Evolutionary conservation across 1,284 basidiomycete genomes (phyloP).

Genomic region (Caloboletus firmus): DNA sequence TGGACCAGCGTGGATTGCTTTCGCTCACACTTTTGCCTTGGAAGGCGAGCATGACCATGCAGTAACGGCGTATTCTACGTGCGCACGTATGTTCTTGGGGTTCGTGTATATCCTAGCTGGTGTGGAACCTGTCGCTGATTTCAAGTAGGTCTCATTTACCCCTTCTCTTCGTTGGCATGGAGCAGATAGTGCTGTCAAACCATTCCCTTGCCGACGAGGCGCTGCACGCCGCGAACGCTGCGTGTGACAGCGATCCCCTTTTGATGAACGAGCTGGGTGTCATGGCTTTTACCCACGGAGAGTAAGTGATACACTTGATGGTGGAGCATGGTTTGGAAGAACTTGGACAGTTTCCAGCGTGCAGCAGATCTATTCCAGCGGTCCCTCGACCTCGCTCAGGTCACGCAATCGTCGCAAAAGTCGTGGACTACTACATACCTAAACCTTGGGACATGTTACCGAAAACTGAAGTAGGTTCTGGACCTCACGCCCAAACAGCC

Average conservation of each 20-base stretch:
- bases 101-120: conserved; percentile 38
- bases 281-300: conserved; percentile 82
- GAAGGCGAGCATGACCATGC: conserved; percentile 99
- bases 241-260: conserved; percentile 87
- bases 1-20: conserved; percentile 95
- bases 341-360: conserved; percentile 49
- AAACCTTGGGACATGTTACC: conserved; percentile 85
- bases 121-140: conserved; percentile 5
- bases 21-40: conserved; percentile 94
- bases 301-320: conserved; percentile 51
- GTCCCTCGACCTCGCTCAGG: conserved; percentile 72
- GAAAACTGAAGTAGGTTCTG: conserved; percentile 67
- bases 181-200: conserved; percentile 91
- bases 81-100: conserved; percentile 92
- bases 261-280: conserved; percentile 93
- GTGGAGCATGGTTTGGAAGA: conserved; percentile 5
- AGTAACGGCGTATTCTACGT: conserved; percentile 96
- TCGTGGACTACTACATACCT: conserved; percentile 88
- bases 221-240: conserved; percentile 73
- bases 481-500: background rate
- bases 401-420: conserved; percentile 80
- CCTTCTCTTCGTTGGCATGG: conserved; percentile 96
- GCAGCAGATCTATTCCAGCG: conserved; percentile 73
- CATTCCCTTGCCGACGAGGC: conserved; percentile 84
- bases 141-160: conserved; percentile 82